Evolutionary conservation across 805 yeast species (phyloP), one percentile per base, ranked within the genome.

Genomic region (Teunomyces cretensis): DNA sequence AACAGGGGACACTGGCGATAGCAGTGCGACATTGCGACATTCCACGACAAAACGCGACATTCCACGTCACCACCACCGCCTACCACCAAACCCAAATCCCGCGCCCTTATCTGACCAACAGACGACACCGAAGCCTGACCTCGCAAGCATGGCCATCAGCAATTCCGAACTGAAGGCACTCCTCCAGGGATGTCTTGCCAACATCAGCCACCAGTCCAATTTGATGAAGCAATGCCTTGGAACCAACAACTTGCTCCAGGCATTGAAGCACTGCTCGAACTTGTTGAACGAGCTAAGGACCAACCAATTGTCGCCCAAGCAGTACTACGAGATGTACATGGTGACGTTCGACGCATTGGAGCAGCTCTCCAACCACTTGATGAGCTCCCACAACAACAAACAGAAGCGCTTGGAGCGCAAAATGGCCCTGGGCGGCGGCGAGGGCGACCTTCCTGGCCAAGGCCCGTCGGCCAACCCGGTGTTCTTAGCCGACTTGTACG

Each of bases 241-340:
- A 47, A 73, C 80, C 9, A 65, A 68, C 48, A 81, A 81, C 57
- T 75, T 92, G 43, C 83, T 92, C 81, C 95, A 85, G 59, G 96
- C 97, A 1, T 67, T 94, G 46, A 88, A 89, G 56, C 94, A 90
- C 60, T 88, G 96, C 28, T 81, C 96, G 27, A 80, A 84, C 24
- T 81, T 90, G 69, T 72, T 94, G 44, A 81, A 83, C 28, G 97
- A 91, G 65, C 70, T 92, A 43, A 75, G 97, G 44, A 86, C 92
- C 3, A 80, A 84, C 41, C 72, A 74, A 39, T 71, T 89, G 47
- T 76, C 88, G 2, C 97, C 99, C 0, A 90, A 90, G 61, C 91
- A 88, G 63, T 94, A 94, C 74, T 94, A 94, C 63, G 98, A 91
- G 64, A 68, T 94, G 36, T 94, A 92, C 68, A 85, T 87, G 51